Evolutionary conservation across 441 rosid genomes (phyloP).

Genomic region (Gossypium aridum): DNA sequence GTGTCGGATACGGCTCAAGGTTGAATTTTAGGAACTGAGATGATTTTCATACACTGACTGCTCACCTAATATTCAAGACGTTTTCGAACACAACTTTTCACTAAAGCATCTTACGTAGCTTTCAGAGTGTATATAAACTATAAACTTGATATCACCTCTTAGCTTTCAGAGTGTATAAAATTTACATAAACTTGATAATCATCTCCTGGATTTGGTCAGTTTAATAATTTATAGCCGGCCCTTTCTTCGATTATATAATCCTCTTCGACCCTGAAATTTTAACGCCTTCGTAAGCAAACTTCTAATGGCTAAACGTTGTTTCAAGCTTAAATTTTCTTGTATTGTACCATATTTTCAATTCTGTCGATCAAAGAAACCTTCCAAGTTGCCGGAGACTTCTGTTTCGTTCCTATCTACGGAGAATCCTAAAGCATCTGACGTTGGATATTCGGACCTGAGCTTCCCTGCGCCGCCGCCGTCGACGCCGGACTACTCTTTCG

Average conservation of each 20-base stretch:
- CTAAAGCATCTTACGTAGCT: conserved; percentile 20
- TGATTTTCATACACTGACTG: not conserved
- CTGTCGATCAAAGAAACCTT: conserved; percentile 27
- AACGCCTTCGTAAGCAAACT: not conserved
- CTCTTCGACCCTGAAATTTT: not conserved
- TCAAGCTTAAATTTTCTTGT: conserved; percentile 35
- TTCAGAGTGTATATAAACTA: conserved; percentile 4
- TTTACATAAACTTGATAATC: not conserved
- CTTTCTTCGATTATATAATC: conserved; percentile 10
- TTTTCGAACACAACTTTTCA: conserved; percentile 10
- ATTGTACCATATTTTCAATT: conserved; percentile 28
- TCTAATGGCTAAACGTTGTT: conserved; percentile 26
- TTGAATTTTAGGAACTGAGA: not conserved
- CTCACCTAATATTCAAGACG: not conserved
- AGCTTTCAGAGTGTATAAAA: conserved; percentile 13
- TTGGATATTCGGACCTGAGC: conserved; percentile 18
- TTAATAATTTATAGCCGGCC: conserved; percentile 29
- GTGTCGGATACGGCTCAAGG: too few relatives aligned
- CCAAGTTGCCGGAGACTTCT: conserved; percentile 13
- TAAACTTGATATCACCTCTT: not conserved
- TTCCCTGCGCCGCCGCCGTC: conserved; percentile 32
- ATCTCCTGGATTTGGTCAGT: conserved; percentile 31
- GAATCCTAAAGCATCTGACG: conserved; percentile 20
- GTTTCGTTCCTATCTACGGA: conserved; percentile 17
- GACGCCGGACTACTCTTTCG: conserved; percentile 24